Evolutionary conservation across 805 yeast species (phyloP).

Genomic region (Teunomyces panamensis): DNA sequence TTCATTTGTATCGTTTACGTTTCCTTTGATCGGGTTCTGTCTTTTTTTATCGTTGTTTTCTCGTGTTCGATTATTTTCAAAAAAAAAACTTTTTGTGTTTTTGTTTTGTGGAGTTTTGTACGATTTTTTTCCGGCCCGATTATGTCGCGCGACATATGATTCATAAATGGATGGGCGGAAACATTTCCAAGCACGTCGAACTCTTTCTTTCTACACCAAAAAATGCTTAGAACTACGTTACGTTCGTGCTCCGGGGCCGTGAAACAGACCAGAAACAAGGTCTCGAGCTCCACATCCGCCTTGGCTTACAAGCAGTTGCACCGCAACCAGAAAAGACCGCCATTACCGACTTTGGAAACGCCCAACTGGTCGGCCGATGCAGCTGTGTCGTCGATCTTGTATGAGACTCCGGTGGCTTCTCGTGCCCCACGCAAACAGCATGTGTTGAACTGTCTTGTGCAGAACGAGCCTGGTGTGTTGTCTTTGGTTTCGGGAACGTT

Average conservation of each 20-base stretch:
- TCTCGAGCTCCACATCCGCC: constrained; percentile 80
- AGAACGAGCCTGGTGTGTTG: constrained; percentile 97
- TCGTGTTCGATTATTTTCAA: no score
- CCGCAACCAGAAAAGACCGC: constrained; percentile 81
- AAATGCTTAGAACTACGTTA: background rate
- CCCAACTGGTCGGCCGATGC: constrained; percentile 96
- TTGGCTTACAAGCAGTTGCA: constrained; percentile 91
- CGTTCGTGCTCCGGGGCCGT: background rate
- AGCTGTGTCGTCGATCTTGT: constrained; percentile 92
- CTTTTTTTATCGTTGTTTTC: no score
- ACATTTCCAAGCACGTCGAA: background rate
- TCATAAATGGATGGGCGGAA: constrained; percentile 3
- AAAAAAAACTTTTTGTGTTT: no score
- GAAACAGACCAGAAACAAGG: constrained; percentile 1
- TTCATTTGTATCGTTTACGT: no score
- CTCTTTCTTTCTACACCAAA: background rate
- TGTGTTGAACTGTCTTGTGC: constrained; percentile 93
- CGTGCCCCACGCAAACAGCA: constrained; percentile 72
- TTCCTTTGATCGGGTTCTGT: no score
- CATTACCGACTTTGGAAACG: constrained; percentile 87
- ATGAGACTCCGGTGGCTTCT: constrained; percentile 78
- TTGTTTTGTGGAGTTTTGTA: no score
- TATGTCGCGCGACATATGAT: constrained; percentile 1
- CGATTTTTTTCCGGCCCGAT: background rate
- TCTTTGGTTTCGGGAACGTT: constrained; percentile 90